Conservation (phyloP, 192 early-diverging fungal species). For the Gryganskiella cystojenkinii region DNA sequence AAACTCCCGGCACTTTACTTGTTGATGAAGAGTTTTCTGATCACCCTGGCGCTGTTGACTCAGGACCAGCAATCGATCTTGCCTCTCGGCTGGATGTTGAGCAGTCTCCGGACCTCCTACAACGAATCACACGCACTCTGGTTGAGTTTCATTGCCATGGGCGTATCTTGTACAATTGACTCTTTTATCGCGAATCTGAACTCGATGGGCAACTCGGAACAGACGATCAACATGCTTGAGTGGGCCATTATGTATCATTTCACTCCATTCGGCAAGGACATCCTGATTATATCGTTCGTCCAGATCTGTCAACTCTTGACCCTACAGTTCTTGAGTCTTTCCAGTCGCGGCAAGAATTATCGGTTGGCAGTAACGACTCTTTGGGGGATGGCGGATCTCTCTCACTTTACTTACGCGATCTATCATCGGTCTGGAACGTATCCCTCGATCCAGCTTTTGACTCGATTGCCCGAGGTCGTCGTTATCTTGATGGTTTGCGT, state of each 20-base stretch:
- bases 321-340: constrained; percentile 54
- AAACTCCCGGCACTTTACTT: constrained; percentile 57
- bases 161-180: constrained; percentile 42
- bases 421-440: constrained; percentile 45
- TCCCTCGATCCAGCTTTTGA: constrained; percentile 54
- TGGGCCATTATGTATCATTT: constrained; percentile 60
- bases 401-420: constrained; percentile 53
- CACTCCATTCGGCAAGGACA: constrained; percentile 40
- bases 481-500: constrained; percentile 56
- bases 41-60: constrained; percentile 36
- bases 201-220: constrained; percentile 34
- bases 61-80: constrained; percentile 23
- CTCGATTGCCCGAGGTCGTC: constrained; percentile 57
- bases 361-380: constrained; percentile 54
- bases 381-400: constrained; percentile 53
- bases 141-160: constrained; percentile 52
- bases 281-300: constrained; percentile 55
- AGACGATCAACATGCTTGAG: constrained; percentile 56
- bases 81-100: constrained; percentile 12
- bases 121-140: constrained; percentile 44
- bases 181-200: constrained; percentile 49
- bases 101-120: constrained; percentile 15
- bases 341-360: constrained; percentile 51
- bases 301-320: constrained; percentile 54
- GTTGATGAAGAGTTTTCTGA: constrained; percentile 46